A percentile compares a stretch with the other conserved stretches of the same genome.
Evolutionary conservation across 148 eudicot genomes (phyloP).

Genomic region (Pouteria glomerata): DNA sequence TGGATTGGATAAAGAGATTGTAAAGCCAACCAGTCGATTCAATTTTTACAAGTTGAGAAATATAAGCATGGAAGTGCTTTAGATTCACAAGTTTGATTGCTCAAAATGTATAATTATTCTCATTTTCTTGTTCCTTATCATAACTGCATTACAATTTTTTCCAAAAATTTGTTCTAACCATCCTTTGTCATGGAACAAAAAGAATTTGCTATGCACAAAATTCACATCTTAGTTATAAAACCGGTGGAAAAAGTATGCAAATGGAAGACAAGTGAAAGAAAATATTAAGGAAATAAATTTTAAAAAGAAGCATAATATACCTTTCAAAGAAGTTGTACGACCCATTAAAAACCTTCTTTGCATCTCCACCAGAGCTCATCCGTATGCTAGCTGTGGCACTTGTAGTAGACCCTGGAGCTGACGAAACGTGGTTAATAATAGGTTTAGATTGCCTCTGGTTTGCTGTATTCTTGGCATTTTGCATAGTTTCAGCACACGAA

Average conservation of each 20-base stretch:
- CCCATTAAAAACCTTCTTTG: conserved; percentile 50
- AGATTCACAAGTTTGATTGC: too few species aligned
- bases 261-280: not conserved
- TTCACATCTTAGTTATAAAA: not conserved
- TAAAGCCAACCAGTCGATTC: not conserved
- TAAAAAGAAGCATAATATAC: conserved; percentile 27
- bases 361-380: conserved; percentile 30
- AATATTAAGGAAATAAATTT: not conserved
- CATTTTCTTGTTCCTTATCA: too few species aligned
- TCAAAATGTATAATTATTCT: not conserved
- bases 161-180: too few species aligned
- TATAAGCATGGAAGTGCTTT: too few species aligned
- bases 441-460: conserved; percentile 19
- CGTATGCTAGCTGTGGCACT: conserved; percentile 20
- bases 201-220: not conserved
- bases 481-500: conserved; percentile 23
- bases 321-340: conserved; percentile 75
- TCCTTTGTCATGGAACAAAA: too few species aligned
- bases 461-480: conserved; percentile 18
- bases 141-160: not conserved
- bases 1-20: not conserved
- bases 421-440: conserved; percentile 16
- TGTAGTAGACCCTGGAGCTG: conserved; percentile 24
- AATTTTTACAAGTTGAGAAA: not conserved
- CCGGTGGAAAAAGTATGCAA: not conserved